These are phyloP conservation scores for Trichoderma cornu-damae DNA, from an alignment of 2,329 filamentous ascomycete genomes.

Conservation along the genomic window DNA sequence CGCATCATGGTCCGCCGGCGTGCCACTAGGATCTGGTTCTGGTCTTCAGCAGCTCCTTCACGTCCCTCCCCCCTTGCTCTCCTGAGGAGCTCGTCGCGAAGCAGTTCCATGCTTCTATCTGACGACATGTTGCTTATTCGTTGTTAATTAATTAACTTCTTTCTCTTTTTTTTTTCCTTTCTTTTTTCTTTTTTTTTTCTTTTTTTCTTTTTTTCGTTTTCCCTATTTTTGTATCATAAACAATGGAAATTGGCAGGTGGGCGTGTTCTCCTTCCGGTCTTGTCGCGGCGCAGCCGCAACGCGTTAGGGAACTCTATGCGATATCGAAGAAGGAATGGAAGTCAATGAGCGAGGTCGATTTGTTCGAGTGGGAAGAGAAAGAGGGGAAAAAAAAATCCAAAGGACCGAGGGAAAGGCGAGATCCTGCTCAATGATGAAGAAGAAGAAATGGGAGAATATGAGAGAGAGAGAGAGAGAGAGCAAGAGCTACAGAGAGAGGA, in stretches of 20 bases:
- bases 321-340: not conserved
- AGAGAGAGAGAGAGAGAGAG: not conserved
- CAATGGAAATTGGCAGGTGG: not conserved
- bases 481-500: not conserved
- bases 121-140: slow-evolving; percentile 7
- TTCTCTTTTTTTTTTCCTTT: not conserved
- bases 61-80: slow-evolving; percentile 29
- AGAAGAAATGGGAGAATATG: not conserved
- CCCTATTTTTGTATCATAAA: not conserved
- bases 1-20: slow-evolving; percentile 5
- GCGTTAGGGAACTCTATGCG: not conserved
- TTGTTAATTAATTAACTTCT: not conserved
- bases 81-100: slow-evolving; percentile 32
- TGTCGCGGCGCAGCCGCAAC: slow-evolving; percentile 12
- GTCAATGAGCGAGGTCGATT: not conserved
- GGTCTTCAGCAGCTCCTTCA: slow-evolving; percentile 18
- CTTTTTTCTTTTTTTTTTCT: no score
- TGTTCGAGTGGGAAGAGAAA: not conserved
- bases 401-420: not conserved
- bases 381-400: not conserved
- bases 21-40: slow-evolving; percentile 19
- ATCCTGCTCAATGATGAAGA: slow-evolving; percentile 1
- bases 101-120: slow-evolving; percentile 28
- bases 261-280: not conserved
- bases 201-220: not conserved